Evolutionary conservation across 768 basidiomycete genomes (phyloP).

Genomic region (Hypsizygus marmoreus): DNA sequence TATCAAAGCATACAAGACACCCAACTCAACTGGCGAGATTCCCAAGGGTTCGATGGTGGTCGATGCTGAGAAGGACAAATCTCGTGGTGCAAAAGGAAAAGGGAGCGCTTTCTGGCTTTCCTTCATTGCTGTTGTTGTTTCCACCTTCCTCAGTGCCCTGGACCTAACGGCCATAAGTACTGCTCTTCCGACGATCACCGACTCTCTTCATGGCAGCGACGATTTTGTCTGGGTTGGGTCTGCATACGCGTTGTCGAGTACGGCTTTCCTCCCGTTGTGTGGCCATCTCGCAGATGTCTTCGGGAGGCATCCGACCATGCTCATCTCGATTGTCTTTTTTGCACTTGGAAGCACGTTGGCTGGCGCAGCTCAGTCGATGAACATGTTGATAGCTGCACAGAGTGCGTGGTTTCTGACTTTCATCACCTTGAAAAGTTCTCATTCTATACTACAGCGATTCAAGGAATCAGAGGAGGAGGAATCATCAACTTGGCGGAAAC

Average conservation of each 20-base stretch:
- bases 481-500: constrained; percentile 40
- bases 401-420: constrained; percentile 8
- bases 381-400: constrained; percentile 37
- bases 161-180: constrained; percentile 26
- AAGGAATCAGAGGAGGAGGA: constrained; percentile 43
- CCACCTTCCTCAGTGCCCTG: constrained; percentile 7
- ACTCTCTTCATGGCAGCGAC: constrained; percentile 25
- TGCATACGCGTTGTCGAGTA: constrained; percentile 26
- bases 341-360: constrained; percentile 8
- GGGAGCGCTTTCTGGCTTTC: constrained; percentile 17
- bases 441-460: constrained; percentile 28
- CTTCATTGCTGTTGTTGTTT: constrained; percentile 9
- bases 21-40: too few species aligned
- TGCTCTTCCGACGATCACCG: constrained; percentile 30
- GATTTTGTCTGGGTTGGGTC: constrained; percentile 29
- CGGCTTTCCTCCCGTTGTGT: constrained; percentile 32
- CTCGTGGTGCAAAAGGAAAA: too few species aligned
- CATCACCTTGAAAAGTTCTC: background rate
- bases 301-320: constrained; percentile 7
- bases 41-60: too few species aligned
- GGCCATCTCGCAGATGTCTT: constrained; percentile 32
- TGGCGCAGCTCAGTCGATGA: constrained; percentile 8
- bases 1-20: too few species aligned
- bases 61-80: too few species aligned
- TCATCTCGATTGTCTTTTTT: constrained; percentile 8